Evolutionary conservation across 1,284 basidiomycete genomes (phyloP).

Genomic region (Cryptococcus sp.): DNA sequence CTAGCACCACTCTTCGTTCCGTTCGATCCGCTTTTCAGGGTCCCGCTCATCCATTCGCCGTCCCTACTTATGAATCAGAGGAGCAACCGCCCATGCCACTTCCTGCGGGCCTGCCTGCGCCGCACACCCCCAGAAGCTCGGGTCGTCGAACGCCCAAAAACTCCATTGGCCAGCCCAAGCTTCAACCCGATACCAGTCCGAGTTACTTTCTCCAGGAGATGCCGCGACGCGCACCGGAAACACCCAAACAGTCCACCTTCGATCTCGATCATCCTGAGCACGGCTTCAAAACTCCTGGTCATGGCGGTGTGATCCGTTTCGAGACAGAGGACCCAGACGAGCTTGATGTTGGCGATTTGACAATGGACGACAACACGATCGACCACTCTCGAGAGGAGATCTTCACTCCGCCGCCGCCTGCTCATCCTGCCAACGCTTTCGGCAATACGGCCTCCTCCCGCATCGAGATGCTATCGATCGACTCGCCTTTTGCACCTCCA

Average conservation of each 20-base stretch:
- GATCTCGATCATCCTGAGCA: background rate
- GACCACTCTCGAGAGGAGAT: background rate
- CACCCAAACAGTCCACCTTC: constrained; percentile 19
- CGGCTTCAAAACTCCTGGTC: background rate
- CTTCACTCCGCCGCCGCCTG: constrained; percentile 1
- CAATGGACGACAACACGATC: constrained; percentile 6
- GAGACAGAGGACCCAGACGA: constrained; percentile 8
- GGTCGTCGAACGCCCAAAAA: constrained; percentile 26
- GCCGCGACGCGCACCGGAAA: constrained; percentile 27
- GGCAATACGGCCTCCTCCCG: background rate
- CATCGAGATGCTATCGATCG: background rate
- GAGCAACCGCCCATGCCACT: constrained; percentile 15
- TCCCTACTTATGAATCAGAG: constrained; percentile 12
- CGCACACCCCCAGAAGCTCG: constrained; percentile 11
- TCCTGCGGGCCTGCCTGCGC: constrained; percentile 9
- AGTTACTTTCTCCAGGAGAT: constrained; percentile 20
- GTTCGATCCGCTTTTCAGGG: constrained; percentile 12
- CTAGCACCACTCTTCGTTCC: constrained; percentile 27
- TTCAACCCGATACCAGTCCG: constrained; percentile 18
- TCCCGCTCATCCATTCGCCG: constrained; percentile 14
- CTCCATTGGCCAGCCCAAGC: constrained; percentile 27
- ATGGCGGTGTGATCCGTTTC: constrained; percentile 7
- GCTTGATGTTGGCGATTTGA: constrained; percentile 3
- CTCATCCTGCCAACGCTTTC: background rate
- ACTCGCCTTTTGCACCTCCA: constrained; percentile 1